Evolutionary conservation across 2,329 filamentous ascomycete genomes (phyloP).

Genomic region (Trichoderma aggressivum): DNA sequence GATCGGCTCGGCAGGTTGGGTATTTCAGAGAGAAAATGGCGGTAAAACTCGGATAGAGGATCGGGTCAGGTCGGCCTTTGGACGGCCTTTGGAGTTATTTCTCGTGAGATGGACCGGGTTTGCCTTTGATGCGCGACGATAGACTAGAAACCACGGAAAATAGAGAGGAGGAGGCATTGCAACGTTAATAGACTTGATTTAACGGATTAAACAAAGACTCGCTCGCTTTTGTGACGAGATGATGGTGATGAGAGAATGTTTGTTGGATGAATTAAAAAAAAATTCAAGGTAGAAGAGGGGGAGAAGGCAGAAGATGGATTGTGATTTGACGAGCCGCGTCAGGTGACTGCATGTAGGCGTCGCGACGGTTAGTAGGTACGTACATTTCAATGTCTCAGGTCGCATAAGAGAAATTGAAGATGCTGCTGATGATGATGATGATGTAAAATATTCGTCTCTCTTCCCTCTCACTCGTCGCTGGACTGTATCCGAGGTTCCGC

Average conservation of each 20-base stretch:
- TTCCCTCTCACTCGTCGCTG: not conserved
- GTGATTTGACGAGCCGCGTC: not conserved
- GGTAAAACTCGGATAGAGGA: constrained; percentile 9
- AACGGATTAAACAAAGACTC: not conserved
- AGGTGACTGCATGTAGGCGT: not conserved
- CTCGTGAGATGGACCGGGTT: not conserved
- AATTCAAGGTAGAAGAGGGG: not conserved
- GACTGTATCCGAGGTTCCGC: not conserved
- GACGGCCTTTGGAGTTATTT: not conserved
- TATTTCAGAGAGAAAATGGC: not conserved
- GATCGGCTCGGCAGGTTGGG: not conserved
- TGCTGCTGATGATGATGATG: not conserved
- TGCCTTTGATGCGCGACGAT: not conserved
- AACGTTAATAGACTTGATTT: not conserved
- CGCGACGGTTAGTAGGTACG: not conserved
- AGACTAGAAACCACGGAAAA: not conserved
- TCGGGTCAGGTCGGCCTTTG: not conserved
- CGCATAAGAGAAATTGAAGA: not conserved
- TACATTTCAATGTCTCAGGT: not conserved
- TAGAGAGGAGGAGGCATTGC: not conserved
- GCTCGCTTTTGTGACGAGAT: not conserved
- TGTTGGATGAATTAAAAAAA: not conserved
- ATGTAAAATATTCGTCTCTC: not conserved
- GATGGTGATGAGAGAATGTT: not conserved
- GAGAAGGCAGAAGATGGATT: not conserved